Conservation (phyloP, 495 filamentous ascomycete species). For the Penicillium silybi region DNA sequence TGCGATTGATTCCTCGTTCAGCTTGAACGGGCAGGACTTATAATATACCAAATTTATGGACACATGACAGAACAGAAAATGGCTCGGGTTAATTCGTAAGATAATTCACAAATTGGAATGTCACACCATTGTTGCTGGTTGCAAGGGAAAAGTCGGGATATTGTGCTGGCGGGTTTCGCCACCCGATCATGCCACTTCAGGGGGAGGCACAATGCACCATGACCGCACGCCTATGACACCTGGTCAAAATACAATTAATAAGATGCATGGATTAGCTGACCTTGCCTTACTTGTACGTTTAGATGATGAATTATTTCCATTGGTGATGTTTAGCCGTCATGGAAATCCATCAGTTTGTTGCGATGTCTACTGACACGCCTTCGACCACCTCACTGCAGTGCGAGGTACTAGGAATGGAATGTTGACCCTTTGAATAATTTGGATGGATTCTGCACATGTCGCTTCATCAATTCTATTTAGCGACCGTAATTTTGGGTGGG, state of each 20-base stretch:
- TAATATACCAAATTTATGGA: not conserved
- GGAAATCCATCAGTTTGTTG: too few species aligned
- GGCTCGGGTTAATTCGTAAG: not conserved
- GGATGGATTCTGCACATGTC: too few species aligned
- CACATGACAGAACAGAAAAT: not conserved
- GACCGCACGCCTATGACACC: not conserved
- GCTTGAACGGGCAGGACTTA: not conserved
- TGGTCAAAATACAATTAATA: not conserved
- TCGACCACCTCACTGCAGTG: too few species aligned
- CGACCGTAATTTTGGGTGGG: too few species aligned
- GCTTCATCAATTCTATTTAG: too few species aligned
- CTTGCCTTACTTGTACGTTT: too few species aligned
- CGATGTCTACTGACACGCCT: too few species aligned
- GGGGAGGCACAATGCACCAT: not conserved
- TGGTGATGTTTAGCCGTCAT: too few species aligned
- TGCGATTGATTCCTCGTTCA: too few species aligned
- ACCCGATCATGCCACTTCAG: constrained; percentile 9
- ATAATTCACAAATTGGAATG: not conserved
- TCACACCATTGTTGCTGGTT: constrained; percentile 1
- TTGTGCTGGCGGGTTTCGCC: not conserved
- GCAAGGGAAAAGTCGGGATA: not conserved
- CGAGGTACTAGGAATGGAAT: too few species aligned
- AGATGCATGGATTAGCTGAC: not conserved
- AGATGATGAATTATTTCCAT: not conserved
- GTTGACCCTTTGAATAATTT: too few species aligned